These are phyloP conservation scores for Aaosphaeria arxii DNA, from an alignment of 2,329 filamentous ascomycete species.

Conservation along the genomic window DNA sequence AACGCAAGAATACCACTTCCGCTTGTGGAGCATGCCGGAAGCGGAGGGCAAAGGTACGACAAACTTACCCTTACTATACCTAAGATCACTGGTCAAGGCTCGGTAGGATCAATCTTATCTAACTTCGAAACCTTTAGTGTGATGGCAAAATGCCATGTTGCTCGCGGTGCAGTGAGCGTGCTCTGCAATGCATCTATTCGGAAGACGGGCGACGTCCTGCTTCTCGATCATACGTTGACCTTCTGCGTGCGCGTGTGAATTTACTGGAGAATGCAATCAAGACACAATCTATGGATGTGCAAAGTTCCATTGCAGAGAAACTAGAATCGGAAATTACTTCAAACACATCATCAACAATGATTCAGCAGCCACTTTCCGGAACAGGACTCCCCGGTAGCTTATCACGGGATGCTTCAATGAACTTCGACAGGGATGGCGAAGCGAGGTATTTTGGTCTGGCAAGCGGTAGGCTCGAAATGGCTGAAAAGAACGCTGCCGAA, in stretches of 20 bases:
- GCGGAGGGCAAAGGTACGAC: constrained; percentile 33
- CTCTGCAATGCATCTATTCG: constrained; percentile 27
- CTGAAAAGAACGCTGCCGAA: constrained; percentile 4
- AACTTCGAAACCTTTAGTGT: constrained; percentile 17
- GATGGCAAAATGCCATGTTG: constrained; percentile 29
- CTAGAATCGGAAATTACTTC: background rate
- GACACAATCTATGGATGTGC: constrained; percentile 27
- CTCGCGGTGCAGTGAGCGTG: constrained; percentile 28
- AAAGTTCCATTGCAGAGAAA: constrained; percentile 16
- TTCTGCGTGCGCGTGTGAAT: constrained; percentile 32
- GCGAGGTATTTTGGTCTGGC: constrained; percentile 37
- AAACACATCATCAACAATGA: background rate
- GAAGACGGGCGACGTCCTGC: constrained; percentile 36
- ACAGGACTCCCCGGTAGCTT: constrained; percentile 25
- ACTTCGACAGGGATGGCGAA: constrained; percentile 35
- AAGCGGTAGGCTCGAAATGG: constrained; percentile 36
- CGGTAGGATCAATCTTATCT: background rate
- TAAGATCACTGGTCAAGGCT: background rate
- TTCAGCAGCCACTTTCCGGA: constrained; percentile 4
- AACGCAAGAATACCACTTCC: constrained; percentile 54
- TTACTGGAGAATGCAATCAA: constrained; percentile 28
- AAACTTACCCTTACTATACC: background rate
- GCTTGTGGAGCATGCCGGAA: constrained; percentile 40
- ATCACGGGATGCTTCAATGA: constrained; percentile 34
- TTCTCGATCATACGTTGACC: constrained; percentile 34